Evolutionary conservation across 2,329 filamentous ascomycete species (phyloP), one percentile per base, ranked within the genome.

Genomic region (Dendryphion nanum): DNA sequence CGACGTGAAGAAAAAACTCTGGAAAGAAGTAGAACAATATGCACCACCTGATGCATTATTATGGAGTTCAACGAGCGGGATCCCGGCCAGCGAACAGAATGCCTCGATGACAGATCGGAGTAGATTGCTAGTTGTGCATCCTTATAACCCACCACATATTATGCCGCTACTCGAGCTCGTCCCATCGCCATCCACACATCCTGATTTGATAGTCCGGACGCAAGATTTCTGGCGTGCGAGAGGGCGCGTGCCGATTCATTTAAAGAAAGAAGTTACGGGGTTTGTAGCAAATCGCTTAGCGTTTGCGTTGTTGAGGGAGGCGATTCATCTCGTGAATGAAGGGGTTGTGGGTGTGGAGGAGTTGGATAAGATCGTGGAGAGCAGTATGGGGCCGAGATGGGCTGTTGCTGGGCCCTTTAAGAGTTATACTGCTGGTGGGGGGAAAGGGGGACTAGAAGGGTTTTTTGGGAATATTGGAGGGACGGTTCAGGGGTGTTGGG

Each of bases 151-250:
- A 16, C 79, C 78, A 1, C 77, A 81, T 45, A 70, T 82, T 37
- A 80, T 82, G 75, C 79, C 79, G 0, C 51, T 82, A 1, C 58
- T 82, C 2, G 78, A 82, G 53, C 64, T 82, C 20, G 78, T 81
- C 0, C 76, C 77, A 0, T 70, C 67, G 2, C 70, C 68, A 4
- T 41, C 46, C 19, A 80, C 74, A 0, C 53, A 55, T 0, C 24
- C 57, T 1, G 52, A 58, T 1, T 59, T 69, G 2, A 57, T 76
- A 1, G 48, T 61, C 4, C 53, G 58, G 6, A 75, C 74, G 4
- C 35, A 72, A 18, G 48, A 55, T 1, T 79, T 76, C 47, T 80
- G 72, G 71, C 53, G 54, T 3, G 42, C 42, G 1, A 46, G 70
- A 1, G 61, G 65, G 5, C 56, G 73, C 13, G 63, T 63, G 5